Base-by-base conservation (phyloP, 148 eudicot species). In the Polygonum maritimum region DNA sequence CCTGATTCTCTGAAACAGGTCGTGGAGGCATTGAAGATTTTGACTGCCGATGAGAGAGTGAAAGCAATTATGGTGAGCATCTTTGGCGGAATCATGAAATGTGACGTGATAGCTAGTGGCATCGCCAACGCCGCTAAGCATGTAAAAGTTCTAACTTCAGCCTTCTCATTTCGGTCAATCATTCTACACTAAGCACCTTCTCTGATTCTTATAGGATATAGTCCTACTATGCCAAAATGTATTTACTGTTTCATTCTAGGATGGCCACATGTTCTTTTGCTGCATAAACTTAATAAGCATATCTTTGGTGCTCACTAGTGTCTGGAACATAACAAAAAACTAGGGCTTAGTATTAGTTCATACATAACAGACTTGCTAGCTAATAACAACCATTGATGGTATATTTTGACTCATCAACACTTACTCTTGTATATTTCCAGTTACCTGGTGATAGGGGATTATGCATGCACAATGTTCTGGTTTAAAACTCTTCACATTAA, bases 51-150 rank as follows among this genome's bases (percentile, higher is more conserved):
- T 85, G 94, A 92, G 54, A 89, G 95, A 80, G 97, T 95, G 80
- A 95, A 92, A 80, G 97, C 92, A 48, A 95, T 95, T 79, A 78
- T 95, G 86, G 99, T 95, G 73, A 95, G 92, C 80, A 95, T 95
- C 38, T 95, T 95, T 84, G 99, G 97, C 71, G 99, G 99, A 84
- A 92, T 95, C n/a, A 95, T 95, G 99, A 92, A 95, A 82, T 95
- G 99, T 73, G 99, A 95, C 80, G 88, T 95, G 5, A 95, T 95
- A 86, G 99, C 99, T 21, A 89, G 97, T 78, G 96, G 99, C 52
- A 95, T 95, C 75, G 99, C 88, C 79, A 92, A 90, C 87, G 99
- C 99, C 84, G 97, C 99, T 69, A 95, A 92, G 81, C 91, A 82
- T 80, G 98, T 93, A 81, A 80, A 45, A 31, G 4, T 19, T 21